Base-by-base conservation (phyloP, 306 rosid species). In the Prunus dulcis region DNA sequence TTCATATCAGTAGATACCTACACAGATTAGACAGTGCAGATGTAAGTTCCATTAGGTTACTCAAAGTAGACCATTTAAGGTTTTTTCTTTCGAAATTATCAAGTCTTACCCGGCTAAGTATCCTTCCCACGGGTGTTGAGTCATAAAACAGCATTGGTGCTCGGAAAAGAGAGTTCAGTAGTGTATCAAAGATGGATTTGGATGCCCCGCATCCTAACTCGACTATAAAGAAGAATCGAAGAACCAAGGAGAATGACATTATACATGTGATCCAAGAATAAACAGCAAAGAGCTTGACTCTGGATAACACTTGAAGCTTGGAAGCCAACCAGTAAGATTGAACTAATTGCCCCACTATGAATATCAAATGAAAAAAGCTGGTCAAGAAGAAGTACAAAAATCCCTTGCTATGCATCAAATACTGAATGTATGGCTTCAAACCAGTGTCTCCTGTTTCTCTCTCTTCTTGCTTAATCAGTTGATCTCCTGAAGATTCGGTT, bases 71-170 rank as follows among this genome's bases (percentile, higher is more conserved):
- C 67, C 19, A 60, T 52, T 22, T 55, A 66, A 50, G 13, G 27
- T 20, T 58, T 71, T 47, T 27, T 14, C 27, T 13, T 6, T 46
- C 27, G 50, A 68, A 20, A 49, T 20, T 72, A 10, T 43, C 41
- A 14, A 51, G 23, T 14, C 86, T 73, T 74, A 89, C 94, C 87
- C 90, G 82, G n/a, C 84, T 85, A 28, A 89, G 91, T 73, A 89
- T 89, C 75, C 91, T 89, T 79, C 94, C 91, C 76, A 86, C 69
- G 23, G 91, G 91, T 43, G 90, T 89, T 14, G 91, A 89, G 80
- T 89, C 90, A 57, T 87, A 87, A 50, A 89, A 89, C 15, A 87
- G 77, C 85, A 87, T 78, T 0, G 94, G 94, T 12, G 94, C 88
- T 2, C 79, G 81, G 62, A 87, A 87, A 65, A 89, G 91, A 45